Conservation (phyloP, 495 filamentous ascomycete genomes). For the Thermochaetoides thermophila region DNA sequence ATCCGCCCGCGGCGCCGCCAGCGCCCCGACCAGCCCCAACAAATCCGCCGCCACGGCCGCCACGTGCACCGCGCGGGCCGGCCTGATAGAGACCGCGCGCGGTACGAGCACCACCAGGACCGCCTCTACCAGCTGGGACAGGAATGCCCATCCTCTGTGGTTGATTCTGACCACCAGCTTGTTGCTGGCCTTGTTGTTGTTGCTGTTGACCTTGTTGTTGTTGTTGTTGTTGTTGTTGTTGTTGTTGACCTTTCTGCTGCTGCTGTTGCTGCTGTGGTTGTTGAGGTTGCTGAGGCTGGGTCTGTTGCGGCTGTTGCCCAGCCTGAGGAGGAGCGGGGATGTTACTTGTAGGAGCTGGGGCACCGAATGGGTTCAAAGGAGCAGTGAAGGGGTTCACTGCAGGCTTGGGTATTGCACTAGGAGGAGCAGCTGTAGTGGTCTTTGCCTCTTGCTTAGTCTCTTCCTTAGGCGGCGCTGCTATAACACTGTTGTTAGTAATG, state of each 20-base stretch:
- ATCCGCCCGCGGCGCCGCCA: constrained; percentile 4
- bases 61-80: constrained; percentile 11
- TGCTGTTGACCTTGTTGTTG: neutral
- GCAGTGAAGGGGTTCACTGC: neutral
- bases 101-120: constrained; percentile 2
- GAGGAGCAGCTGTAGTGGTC: constrained; percentile 1
- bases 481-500: constrained; percentile 15
- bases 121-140: constrained; percentile 4
- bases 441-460: constrained; percentile 11
- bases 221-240: constrained; percentile 1
- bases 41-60: constrained; percentile 15
- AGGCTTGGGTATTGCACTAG: constrained; percentile 3
- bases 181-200: constrained; percentile 1
- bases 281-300: constrained; percentile 5
- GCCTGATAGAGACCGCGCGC: constrained; percentile 9
- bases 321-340: neutral
- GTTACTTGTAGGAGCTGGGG: constrained; percentile 4
- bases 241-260: constrained; percentile 2
- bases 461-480: constrained; percentile 7
- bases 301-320: neutral
- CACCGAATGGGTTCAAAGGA: constrained; percentile 13
- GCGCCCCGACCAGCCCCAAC: constrained; percentile 6
- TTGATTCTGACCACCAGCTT: neutral
- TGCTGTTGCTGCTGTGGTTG: constrained; percentile 4
- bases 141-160: constrained; percentile 4